Evolutionary conservation across 2,329 filamentous ascomycete genomes (phyloP).

Genomic region (Colletotrichum chrysophilum): DNA sequence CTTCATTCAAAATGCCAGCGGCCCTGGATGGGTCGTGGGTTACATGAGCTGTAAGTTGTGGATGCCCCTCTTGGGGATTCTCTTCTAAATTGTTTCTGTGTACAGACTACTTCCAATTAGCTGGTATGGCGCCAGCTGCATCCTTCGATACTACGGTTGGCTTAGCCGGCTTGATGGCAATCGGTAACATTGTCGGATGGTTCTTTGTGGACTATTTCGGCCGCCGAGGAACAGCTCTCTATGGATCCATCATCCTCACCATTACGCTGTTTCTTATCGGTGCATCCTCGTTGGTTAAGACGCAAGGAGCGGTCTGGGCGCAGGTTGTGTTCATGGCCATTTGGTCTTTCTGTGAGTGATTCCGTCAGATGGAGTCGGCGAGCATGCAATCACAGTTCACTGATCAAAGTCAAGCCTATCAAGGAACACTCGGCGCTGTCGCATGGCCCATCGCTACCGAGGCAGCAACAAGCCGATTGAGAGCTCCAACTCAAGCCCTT

Average conservation of each 20-base stretch:
- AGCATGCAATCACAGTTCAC: constrained; percentile 16
- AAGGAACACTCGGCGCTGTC: neutral
- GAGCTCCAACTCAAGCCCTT: constrained; percentile 25
- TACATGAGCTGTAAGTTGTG: neutral
- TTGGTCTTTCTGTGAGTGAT: neutral
- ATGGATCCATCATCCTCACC: neutral
- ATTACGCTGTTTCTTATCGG: neutral
- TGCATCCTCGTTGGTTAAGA: neutral
- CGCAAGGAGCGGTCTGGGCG: neutral
- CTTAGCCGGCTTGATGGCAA: neutral
- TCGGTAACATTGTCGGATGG: neutral
- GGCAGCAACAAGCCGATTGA: neutral
- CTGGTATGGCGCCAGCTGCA: neutral
- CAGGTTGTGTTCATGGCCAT: neutral
- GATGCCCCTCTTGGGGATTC: no score
- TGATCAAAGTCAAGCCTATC: neutral
- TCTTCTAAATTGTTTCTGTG: neutral
- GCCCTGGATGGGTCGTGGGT: neutral
- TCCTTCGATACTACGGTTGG: neutral
- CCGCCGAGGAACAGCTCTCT: neutral
- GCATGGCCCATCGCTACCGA: neutral
- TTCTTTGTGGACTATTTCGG: neutral
- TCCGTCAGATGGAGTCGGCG: neutral
- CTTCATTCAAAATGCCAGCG: neutral
- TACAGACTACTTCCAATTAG: neutral